Conservation (phyloP, 345 rosid species). For the Populus euphratica region DNA sequence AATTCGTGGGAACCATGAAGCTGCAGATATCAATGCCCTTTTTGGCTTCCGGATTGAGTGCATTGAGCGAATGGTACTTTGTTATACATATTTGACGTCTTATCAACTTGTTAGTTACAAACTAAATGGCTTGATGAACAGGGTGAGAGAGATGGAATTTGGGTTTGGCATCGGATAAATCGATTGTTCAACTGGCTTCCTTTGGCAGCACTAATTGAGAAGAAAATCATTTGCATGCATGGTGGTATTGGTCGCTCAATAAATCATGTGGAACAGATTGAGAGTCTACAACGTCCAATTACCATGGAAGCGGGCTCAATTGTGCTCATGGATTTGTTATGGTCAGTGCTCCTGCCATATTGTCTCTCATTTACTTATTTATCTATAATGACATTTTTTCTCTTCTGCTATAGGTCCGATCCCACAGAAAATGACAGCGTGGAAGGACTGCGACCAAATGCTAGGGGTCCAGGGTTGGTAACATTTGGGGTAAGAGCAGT, state of each 20-base stretch:
- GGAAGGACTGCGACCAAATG: constrained; percentile 95
- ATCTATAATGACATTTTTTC: constrained; percentile 14
- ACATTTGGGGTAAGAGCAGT: constrained; percentile 83
- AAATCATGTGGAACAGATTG: constrained; percentile 94
- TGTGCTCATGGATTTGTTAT: constrained; percentile 91
- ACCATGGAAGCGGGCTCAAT: constrained; percentile 97
- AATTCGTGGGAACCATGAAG: constrained; percentile 99
- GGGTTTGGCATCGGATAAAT: constrained; percentile 97
- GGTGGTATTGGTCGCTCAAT: constrained; percentile 99
- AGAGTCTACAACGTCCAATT: constrained; percentile 90
- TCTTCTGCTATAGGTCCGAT: constrained; percentile 68
- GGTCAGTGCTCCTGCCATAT: constrained; percentile 48
- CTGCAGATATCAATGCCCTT: constrained; percentile 98
- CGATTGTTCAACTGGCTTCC: constrained; percentile 98
- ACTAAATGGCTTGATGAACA: constrained; percentile 33
- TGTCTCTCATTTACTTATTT: constrained; percentile 4
- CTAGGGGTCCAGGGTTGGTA: constrained; percentile 97
- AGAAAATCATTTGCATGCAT: constrained; percentile 97
- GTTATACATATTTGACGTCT: constrained; percentile 15
- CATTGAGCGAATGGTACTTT: constrained; percentile 91
- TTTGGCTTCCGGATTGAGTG: constrained; percentile 98
- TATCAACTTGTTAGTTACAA: constrained; percentile 15
- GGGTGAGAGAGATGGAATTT: constrained; percentile 99
- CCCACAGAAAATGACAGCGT: constrained; percentile 99
- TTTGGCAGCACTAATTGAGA: constrained; percentile 89